Conservation (phyloP, 2,329 filamentous ascomycete genomes). For the Verticillium nubilum region DNA sequence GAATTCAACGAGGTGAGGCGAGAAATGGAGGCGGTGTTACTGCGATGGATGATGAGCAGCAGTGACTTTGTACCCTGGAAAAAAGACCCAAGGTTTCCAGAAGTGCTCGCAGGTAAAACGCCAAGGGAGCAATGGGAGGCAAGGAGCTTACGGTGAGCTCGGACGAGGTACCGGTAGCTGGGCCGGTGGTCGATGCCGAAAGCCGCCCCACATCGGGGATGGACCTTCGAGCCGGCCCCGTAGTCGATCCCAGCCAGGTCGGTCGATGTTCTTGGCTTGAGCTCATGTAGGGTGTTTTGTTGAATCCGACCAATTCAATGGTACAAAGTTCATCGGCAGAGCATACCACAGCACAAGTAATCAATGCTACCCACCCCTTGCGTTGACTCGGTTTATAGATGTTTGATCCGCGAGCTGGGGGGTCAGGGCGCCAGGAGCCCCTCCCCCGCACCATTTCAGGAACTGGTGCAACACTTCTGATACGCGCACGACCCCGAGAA, state of each 20-base stretch:
- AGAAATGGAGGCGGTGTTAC: constrained; percentile 23
- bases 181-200: neutral
- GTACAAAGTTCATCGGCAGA: too few species aligned
- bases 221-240: too few species aligned
- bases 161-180: too few species aligned
- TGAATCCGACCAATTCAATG: too few species aligned
- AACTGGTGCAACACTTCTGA: constrained; percentile 13
- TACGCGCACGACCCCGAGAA: constrained; percentile 2
- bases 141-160: neutral
- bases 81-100: constrained; percentile 26
- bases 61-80: constrained; percentile 29
- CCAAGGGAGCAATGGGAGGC: constrained; percentile 3
- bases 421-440: neutral
- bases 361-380: too few species aligned
- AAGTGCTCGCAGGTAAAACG: constrained; percentile 22
- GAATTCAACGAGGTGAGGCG: constrained; percentile 15
- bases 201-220: neutral
- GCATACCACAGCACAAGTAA: too few species aligned
- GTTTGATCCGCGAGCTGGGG: too few species aligned
- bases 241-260: too few species aligned
- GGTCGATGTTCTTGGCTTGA: neutral
- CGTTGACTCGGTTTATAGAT: too few species aligned
- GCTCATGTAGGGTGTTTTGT: neutral
- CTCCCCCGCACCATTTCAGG: neutral
- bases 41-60: constrained; percentile 30